Base-by-base conservation (phyloP, 169 alveolate species). In the Cytauxzoon felis region DNA sequence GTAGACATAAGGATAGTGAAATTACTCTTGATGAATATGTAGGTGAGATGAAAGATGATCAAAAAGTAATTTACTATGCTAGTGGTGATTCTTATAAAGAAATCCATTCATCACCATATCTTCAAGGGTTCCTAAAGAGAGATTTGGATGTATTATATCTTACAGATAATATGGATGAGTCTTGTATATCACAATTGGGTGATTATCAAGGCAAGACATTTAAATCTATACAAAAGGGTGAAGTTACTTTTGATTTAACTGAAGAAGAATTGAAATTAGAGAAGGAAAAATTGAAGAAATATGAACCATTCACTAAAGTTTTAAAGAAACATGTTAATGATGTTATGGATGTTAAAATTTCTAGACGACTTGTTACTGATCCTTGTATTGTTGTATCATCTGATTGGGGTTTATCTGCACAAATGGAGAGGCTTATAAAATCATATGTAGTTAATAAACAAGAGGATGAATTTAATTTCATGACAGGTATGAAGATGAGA, bases 101-200 rank as follows among this genome's bases (percentile, higher is more conserved):
- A 49, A 38, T 94, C 48, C 81, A 91, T 45, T 88, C 84, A 66
- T 88, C 90, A 34, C 99, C 99, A 16, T 91, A 93, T 50, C 87
- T 94, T 72, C 97, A 94, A 73, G 90, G 92, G 52, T 93, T 93
- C 80, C 72, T 79, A 52, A 93, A 93, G 85, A 90, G 91, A 58
- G 95, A 91, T 53, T 85, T 91, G 53, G 99, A 95, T 64, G 99
- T 95, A n/a, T 80, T 95, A 32, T 88, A 92, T 81, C 82, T 95
- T 63, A 87, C 91, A 36, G 98, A 95, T 80, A 93, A 96, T 29
- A 91, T 95, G 90, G 99, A 94, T 82, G 99, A 95, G 75, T 93
- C 96, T 7, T 95, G 95, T 53, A 69, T 92, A 51, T 82, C 90
- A 38, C 90, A 89, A 79, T 69, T 90, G 41, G 88, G 85, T 56